Evolutionary conservation across 805 yeast genomes (phyloP).

Genomic region (Starmerella apis): DNA sequence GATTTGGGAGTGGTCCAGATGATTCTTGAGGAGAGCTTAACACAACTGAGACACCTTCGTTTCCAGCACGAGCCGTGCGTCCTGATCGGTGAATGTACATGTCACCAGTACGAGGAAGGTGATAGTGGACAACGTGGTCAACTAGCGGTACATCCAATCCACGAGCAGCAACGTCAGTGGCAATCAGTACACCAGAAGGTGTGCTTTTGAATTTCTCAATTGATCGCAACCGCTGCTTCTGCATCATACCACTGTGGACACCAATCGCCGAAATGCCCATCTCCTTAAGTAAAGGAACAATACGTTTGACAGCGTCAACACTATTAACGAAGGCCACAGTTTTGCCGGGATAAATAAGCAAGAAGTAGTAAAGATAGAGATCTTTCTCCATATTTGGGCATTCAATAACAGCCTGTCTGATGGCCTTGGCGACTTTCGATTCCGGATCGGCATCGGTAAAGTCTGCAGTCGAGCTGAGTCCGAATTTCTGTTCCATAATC

Average conservation of each 20-base stretch:
- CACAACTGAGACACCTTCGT: constrained; percentile 88
- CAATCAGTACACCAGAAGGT: constrained; percentile 52
- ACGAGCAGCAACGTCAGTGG: constrained; percentile 97
- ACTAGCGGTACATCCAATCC: constrained; percentile 88
- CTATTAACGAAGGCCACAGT: constrained; percentile 88
- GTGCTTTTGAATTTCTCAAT: constrained; percentile 60
- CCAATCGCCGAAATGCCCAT: constrained; percentile 58
- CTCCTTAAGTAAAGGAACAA: constrained; percentile 63
- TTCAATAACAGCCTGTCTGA: constrained; percentile 80
- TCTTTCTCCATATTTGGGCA: constrained; percentile 88
- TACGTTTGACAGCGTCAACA: constrained; percentile 85
- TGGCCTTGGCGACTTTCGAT: constrained; percentile 59
- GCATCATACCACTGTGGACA: constrained; percentile 89
- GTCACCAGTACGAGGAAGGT: constrained; percentile 88
- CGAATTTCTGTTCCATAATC: constrained; percentile 56
- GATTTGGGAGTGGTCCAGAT: constrained; percentile 70
- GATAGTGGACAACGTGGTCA: constrained; percentile 91
- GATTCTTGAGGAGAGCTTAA: constrained; percentile 91
- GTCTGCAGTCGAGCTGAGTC: constrained; percentile 57
- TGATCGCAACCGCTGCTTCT: constrained; percentile 78
- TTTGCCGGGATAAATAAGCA: constrained; percentile 75
- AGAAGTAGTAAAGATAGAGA: constrained; percentile 75
- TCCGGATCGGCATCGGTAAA: constrained; percentile 81
- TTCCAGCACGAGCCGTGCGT: constrained; percentile 94
- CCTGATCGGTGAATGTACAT: constrained; percentile 93